Conservation (phyloP, 176 grass and related monocot species). For the Ananas comosus region DNA sequence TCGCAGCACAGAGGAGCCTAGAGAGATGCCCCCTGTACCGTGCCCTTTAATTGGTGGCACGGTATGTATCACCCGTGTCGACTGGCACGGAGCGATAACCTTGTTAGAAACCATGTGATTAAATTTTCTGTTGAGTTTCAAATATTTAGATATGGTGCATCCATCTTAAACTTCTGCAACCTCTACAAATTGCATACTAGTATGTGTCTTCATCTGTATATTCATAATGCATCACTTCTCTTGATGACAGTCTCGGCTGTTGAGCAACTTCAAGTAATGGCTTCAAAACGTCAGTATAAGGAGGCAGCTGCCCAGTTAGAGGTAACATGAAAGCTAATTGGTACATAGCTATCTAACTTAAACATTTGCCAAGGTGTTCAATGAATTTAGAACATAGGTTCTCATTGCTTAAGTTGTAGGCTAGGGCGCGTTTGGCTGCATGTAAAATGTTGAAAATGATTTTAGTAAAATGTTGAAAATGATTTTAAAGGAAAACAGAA, state of each 20-base stretch:
- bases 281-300: conserved; percentile 96
- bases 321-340: conserved; percentile 29
- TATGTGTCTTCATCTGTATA: background rate
- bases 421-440: background rate
- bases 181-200: background rate
- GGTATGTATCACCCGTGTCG: too few relatives aligned
- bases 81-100: too few relatives aligned
- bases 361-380: background rate
- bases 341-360: background rate
- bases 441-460: too few relatives aligned
- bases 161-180: background rate
- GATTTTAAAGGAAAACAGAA: too few relatives aligned
- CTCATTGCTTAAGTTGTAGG: background rate
- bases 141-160: background rate
- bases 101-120: too few relatives aligned
- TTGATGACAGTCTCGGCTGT: conserved; percentile 73
- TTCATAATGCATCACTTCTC: background rate
- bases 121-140: conserved; percentile 17
- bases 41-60: too few relatives aligned
- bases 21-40: too few relatives aligned
- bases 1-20: too few relatives aligned
- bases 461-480: too few relatives aligned
- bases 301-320: conserved; percentile 95
- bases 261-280: conserved; percentile 99
- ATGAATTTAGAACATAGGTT: background rate